phyloP scores from a whole-genome alignment of 345 rosid genomes.

The Trapa bicornis region DNA sequence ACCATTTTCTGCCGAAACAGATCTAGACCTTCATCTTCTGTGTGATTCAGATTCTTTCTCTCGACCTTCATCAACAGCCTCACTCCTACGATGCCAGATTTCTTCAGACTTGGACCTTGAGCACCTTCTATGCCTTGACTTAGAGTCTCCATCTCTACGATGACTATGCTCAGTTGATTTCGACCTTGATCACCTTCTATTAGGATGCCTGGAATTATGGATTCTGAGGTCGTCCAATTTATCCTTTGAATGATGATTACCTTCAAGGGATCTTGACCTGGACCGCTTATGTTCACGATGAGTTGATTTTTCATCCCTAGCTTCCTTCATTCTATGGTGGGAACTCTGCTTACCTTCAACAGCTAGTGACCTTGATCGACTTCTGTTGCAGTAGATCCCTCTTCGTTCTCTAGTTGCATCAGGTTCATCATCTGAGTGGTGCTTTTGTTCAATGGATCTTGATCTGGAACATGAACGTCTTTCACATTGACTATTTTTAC shows the following conservation, averaged over 20 bases:
- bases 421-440: slow-evolving; percentile 20
- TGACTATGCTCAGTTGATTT: slow-evolving; percentile 41
- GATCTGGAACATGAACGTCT: slow-evolving; percentile 50
- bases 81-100: slow-evolving; percentile 28
- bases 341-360: slow-evolving; percentile 12
- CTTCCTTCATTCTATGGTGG: slow-evolving; percentile 16
- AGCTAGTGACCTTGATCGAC: slow-evolving; percentile 19
- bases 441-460: slow-evolving; percentile 29
- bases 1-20: slow-evolving; percentile 35
- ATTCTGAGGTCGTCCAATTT: slow-evolving; percentile 33
- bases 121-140: slow-evolving; percentile 32
- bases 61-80: slow-evolving; percentile 22
- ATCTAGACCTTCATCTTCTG: slow-evolving; percentile 26
- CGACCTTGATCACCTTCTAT: slow-evolving; percentile 55
- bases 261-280: slow-evolving; percentile 58
- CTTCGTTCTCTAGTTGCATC: slow-evolving; percentile 11
- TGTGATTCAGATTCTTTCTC: slow-evolving; percentile 33
- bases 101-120: slow-evolving; percentile 52
- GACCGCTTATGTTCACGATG: slow-evolving; percentile 48
- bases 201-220: slow-evolving; percentile 41
- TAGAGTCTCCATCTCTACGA: slow-evolving; percentile 32
- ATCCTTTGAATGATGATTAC: slow-evolving; percentile 26
- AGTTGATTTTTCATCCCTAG: slow-evolving; percentile 28
- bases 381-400: slow-evolving; percentile 6
- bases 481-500: slow-evolving; percentile 23